phyloP scores from a whole-genome alignment of 2,329 filamentous ascomycete species.

The Pezizomycotina sp. region DNA sequence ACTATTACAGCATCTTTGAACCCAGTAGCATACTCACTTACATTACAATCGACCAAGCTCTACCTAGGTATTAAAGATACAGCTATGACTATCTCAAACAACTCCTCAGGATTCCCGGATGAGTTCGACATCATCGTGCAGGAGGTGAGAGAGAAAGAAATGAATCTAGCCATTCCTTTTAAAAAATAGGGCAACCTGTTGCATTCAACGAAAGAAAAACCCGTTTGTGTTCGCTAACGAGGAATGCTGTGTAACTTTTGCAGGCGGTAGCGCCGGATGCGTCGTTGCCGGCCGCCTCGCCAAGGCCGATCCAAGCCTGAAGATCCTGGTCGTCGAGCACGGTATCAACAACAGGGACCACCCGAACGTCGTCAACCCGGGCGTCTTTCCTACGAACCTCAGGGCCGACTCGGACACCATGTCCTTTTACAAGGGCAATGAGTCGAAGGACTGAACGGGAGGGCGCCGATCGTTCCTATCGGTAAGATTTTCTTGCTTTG shows the following conservation, averaged over 20 bases:
- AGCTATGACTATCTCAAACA: conserved; percentile 13
- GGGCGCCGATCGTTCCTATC: conserved; percentile 31
- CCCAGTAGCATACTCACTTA: no score
- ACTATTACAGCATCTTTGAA: no score
- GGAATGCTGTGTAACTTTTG: not conserved
- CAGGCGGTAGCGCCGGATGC: conserved; percentile 36
- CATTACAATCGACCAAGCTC: no score
- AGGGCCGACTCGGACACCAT: conserved; percentile 35
- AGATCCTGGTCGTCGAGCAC: conserved; percentile 39
- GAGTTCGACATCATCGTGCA: conserved; percentile 18
- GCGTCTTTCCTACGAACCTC: conserved; percentile 35
- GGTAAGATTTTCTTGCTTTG: conserved; percentile 23
- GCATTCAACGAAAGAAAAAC: not conserved
- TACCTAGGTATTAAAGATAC: no score
- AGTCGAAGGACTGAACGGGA: conserved; percentile 33
- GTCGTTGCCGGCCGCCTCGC: conserved; percentile 37
- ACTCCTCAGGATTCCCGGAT: conserved; percentile 4
- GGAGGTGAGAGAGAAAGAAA: no score
- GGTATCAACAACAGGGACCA: conserved; percentile 39
- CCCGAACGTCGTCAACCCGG: conserved; percentile 37
- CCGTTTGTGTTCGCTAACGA: not conserved
- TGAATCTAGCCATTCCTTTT: not conserved
- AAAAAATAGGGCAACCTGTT: not conserved
- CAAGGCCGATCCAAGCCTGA: conserved; percentile 35
- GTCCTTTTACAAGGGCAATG: conserved; percentile 37